Evolutionary conservation across 169 alveolate genomes (phyloP).

Genomic region (Plasmodium gaboni): DNA sequence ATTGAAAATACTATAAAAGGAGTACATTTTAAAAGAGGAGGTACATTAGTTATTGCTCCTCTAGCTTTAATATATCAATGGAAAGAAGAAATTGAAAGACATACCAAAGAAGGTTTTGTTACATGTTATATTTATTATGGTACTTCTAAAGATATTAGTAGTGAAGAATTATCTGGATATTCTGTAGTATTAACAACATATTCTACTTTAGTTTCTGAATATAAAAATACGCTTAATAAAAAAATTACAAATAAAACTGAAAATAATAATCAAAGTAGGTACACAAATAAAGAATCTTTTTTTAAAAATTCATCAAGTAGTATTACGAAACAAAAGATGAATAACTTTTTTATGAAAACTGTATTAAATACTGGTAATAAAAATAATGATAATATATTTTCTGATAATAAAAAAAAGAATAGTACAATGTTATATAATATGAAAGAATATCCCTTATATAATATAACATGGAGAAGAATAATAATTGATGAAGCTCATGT

Average conservation of each 20-base stretch:
- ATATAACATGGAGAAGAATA: constrained; percentile 89
- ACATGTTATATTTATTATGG: constrained; percentile 80
- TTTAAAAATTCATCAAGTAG: neutral
- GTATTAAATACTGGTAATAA: neutral
- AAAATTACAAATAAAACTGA: neutral
- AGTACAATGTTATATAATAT: neutral
- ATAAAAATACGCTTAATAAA: constrained; percentile 60
- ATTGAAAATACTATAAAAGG: constrained; percentile 71
- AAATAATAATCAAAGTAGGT: neutral
- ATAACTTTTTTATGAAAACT: constrained; percentile 46
- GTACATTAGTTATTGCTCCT: constrained; percentile 89
- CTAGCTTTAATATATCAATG: constrained; percentile 86
- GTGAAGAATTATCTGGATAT: constrained; percentile 77
- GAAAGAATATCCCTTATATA: constrained; percentile 78
- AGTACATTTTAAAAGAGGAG: constrained; percentile 76
- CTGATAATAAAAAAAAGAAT: constrained; percentile 12
- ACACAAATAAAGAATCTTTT: neutral
- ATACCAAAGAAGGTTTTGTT: constrained; percentile 79
- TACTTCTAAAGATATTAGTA: constrained; percentile 63
- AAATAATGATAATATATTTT: neutral
- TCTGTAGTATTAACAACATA: constrained; percentile 89
- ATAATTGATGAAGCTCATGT: constrained; percentile 94
- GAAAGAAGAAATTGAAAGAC: constrained; percentile 83
- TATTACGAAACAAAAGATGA: neutral
- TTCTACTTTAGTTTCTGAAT: constrained; percentile 87